Evolutionary conservation across 139 green algal genomes (phyloP).

Genomic region (Chlorella vulgaris): DNA sequence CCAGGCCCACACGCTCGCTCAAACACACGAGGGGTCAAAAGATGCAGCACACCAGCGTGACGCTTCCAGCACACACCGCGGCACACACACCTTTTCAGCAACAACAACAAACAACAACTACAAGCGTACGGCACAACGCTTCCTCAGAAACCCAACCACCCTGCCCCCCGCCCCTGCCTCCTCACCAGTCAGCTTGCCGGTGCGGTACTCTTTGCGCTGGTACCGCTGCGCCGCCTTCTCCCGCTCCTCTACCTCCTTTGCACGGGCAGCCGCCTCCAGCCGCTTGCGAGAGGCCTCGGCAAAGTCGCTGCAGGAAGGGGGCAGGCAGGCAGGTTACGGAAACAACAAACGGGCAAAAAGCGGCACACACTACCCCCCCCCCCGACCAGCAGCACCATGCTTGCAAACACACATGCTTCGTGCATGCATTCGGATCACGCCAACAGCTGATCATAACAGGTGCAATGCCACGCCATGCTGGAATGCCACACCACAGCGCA

Average conservation of each 20-base stretch:
- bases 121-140: not conserved
- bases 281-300: slow-evolving; percentile 54
- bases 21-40: not conserved
- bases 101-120: not conserved
- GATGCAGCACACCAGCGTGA: not conserved
- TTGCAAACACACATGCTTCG: no score
- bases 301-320: slow-evolving; percentile 31
- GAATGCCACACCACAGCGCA: no score
- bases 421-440: no score
- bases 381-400: no score
- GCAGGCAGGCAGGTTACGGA: no score
- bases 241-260: slow-evolving; percentile 55
- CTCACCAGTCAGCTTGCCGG: slow-evolving; percentile 49
- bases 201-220: slow-evolving; percentile 55
- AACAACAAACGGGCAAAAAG: no score
- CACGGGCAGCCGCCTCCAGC: slow-evolving; percentile 69
- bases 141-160: not conserved
- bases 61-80: not conserved
- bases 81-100: not conserved
- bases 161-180: not conserved
- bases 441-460: no score
- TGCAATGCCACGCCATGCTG: no score
- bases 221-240: slow-evolving; percentile 56
- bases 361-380: no score
- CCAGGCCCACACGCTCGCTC: no score